phyloP scores from a whole-genome alignment of 495 filamentous ascomycete species.

The Extremus antarcticus region DNA sequence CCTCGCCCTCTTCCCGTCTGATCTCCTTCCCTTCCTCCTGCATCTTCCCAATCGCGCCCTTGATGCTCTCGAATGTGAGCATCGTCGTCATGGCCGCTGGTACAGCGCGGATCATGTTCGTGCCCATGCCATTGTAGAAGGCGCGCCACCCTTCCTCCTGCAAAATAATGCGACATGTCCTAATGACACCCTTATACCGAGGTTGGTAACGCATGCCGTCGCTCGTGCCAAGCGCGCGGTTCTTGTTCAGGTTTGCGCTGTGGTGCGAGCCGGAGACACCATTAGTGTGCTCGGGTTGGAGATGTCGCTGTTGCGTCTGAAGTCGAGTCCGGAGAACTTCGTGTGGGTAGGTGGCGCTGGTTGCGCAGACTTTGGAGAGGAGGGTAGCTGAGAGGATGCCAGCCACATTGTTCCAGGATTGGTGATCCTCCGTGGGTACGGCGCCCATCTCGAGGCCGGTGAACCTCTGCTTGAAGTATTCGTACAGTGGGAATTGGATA shows the following conservation, averaged over 20 bases:
- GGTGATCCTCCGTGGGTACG: slow-evolving; percentile 30
- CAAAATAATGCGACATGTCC: slow-evolving; percentile 73
- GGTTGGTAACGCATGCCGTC: slow-evolving; percentile 49
- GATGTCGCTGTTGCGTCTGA: slow-evolving; percentile 65
- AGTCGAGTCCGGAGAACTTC: slow-evolving; percentile 85
- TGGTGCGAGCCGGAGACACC: slow-evolving; percentile 33
- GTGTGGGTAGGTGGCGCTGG: slow-evolving; percentile 91
- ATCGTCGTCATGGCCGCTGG: slow-evolving; percentile 94
- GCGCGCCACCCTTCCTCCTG: slow-evolving; percentile 90
- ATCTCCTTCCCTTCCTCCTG: slow-evolving; percentile 38
- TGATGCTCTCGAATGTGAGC: slow-evolving; percentile 87
- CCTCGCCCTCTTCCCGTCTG: neutral
- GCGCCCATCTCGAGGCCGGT: slow-evolving; percentile 78
- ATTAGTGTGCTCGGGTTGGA: slow-evolving; percentile 10
- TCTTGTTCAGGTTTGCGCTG: slow-evolving; percentile 49
- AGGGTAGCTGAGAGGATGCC: slow-evolving; percentile 84
- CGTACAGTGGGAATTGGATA: slow-evolving; percentile 94
- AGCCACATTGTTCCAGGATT: slow-evolving; percentile 40
- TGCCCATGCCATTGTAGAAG: slow-evolving; percentile 96
- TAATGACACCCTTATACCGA: slow-evolving; percentile 71
- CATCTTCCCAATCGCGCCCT: slow-evolving; percentile 43
- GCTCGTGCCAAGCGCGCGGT: slow-evolving; percentile 44
- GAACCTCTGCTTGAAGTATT: slow-evolving; percentile 82
- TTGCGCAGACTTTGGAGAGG: slow-evolving; percentile 87
- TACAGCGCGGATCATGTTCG: slow-evolving; percentile 91